Base-by-base conservation (phyloP, 345 rosid genomes). In the Zanthoxylum bungeanum region DNA sequence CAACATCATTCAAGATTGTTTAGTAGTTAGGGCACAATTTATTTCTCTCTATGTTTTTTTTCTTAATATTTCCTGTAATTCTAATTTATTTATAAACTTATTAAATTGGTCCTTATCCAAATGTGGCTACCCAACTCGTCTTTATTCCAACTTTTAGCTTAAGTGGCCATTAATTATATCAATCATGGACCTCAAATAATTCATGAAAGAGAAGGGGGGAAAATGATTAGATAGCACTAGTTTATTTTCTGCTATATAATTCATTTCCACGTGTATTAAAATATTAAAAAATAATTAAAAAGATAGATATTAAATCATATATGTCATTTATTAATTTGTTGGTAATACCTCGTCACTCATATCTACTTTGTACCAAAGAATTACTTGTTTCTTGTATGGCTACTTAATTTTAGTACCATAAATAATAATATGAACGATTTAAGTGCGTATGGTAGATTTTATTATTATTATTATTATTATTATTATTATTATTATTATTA, bases 141-240 rank as follows among this genome's bases (percentile, higher is more conserved):
- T 14, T 25, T 27, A 17, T 16, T 42, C 68, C 52, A 64, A 14
- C 36, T 64, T 42, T 42, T 11, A 25, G 19, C 68, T 39, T 25
- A 4, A 46, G 57, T 3, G 57, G 58, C 6, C 56, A 28, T 3
- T 53, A 25, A 4, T 10, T 53, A 24, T 10, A 53, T 53, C 58
- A 53, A 47, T 49, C 57, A 65, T 65, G 40, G n/a, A 47, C 39
- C 68, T 50, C 37, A 34, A 66, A 66, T 66, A 66, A 66, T 66
- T 50, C 70, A 30, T 47, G 7, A 47, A 28, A 65, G 39, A 47
- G 49, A 1, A 44, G n/a, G 49, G 0, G 2, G 4, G 4, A 44
- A 44, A 44, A 14, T 44, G n/a, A 44, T 44, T 17, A 14, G 49
- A n/a, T 14, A 14, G 49, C 49, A 14, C 49, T 44, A 44, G 49